Conservation (phyloP, 2,329 filamentous ascomycete genomes). For the Aspergillus transmontanensis region DNA sequence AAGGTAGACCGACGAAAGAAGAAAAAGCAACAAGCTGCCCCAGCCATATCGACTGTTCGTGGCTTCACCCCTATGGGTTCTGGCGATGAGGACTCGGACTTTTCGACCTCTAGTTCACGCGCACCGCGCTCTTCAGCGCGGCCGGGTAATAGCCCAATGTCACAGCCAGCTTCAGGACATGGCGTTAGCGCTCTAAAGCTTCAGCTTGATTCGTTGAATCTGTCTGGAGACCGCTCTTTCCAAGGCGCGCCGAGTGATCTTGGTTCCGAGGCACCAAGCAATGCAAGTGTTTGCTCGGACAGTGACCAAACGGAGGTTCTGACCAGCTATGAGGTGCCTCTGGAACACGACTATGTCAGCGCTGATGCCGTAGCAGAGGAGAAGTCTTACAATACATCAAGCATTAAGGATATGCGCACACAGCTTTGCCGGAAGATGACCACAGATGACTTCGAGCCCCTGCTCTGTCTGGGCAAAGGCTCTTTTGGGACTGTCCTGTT, state of each 20-base stretch:
- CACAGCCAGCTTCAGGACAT: conserved; percentile 57
- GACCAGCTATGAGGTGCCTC: conserved; percentile 80
- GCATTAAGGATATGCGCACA: conserved; percentile 58
- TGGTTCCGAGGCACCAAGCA: conserved; percentile 53
- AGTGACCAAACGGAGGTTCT: conserved; percentile 69
- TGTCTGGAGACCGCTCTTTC: conserved; percentile 63
- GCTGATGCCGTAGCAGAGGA: conserved; percentile 48
- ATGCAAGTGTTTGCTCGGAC: conserved; percentile 62
- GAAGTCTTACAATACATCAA: conserved; percentile 44
- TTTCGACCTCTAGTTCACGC: conserved; percentile 42
- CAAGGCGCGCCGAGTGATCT: conserved; percentile 56
- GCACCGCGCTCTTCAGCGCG: conserved; percentile 29
- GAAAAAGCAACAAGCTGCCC: conserved; percentile 45
- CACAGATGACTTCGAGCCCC: conserved; percentile 82
- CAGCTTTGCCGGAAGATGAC: conserved; percentile 78
- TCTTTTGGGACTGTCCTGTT: conserved; percentile 93
- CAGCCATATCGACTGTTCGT: conserved; percentile 44
- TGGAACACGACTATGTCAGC: conserved; percentile 84
- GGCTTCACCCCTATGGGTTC: conserved; percentile 49
- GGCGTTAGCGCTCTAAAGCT: conserved; percentile 82
- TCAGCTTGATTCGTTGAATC: conserved; percentile 76
- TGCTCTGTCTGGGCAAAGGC: conserved; percentile 93
- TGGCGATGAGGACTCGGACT: conserved; percentile 50
- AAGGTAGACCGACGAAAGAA: conserved; percentile 36
- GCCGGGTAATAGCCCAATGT: conserved; percentile 47